Evolutionary conservation across 1,284 basidiomycete species (phyloP), one percentile per base, ranked within the genome.

Genomic region (Tilletia walkeri): DNA sequence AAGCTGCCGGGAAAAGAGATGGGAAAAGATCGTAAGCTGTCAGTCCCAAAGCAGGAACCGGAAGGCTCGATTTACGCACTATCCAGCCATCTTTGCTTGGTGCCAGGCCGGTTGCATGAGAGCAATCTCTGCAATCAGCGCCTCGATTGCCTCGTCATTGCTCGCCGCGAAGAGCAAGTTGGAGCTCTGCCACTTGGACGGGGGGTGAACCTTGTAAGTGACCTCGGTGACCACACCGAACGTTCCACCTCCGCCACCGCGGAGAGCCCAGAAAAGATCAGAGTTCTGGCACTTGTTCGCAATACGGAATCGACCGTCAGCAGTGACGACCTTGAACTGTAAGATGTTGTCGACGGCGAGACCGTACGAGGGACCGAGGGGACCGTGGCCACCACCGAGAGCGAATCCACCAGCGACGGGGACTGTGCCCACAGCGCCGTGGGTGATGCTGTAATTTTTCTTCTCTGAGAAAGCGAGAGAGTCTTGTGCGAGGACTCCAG

Each of bases 201-300:
- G 36, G 12, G 59, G 59, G 34, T 63, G 34, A 3, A 63, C 59
- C 12, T 20, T 4, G 70, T 88, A 84, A 0, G 87, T 86, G 70
- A 89, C 88, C 65, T 87, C 84, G 4, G 87, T 88, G 30, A 87
- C 86, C 16, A 88, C 85, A 14, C 89, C 89, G 30, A 74, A 73
- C 63, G 89, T 89, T 77, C 88, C 89, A 69, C 82, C 85, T 7
- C 89, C 89, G 14, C 86, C 88, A 6, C 88, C 88, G 18, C 89
- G 84, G 39, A 90, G 85, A 6, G 82, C 89, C 81, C 87, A 89
- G 79, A 88, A 89, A 1, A 90, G 41, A 16, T 48, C 65, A 20
- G 65, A 20, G 18, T 49, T 48, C 41, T 66, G 65, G 65, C 41
- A 49, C 41, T 49, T 66, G 67, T 72, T 78, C 34, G 71, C 74